These are phyloP conservation scores for Cymbopogon flexuosus DNA, from an alignment of 202 grass and related monocot species.

Conservation along the genomic window DNA sequence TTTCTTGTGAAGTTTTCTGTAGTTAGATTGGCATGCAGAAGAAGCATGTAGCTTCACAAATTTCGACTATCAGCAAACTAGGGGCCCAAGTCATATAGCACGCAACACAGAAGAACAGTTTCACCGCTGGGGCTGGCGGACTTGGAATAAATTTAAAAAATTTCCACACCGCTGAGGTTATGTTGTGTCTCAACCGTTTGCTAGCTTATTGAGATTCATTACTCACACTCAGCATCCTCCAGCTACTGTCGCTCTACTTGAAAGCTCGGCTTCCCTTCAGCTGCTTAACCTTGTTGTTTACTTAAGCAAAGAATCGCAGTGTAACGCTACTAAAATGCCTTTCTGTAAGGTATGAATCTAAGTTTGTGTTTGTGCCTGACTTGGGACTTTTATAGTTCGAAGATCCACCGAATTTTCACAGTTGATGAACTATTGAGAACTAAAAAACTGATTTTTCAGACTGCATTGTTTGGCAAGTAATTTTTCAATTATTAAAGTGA, in stretches of 20 bases:
- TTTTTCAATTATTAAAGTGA: neutral
- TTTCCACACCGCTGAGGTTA: neutral
- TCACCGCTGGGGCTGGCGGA: neutral
- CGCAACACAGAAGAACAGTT: neutral
- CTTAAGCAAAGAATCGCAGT: neutral
- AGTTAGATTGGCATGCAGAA: neutral
- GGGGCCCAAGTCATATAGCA: neutral
- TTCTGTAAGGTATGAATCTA: neutral
- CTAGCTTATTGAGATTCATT: neutral
- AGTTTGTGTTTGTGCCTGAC: neutral
- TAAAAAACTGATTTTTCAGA: slow-evolving; percentile 8
- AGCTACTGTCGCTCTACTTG: neutral
- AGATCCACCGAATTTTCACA: neutral
- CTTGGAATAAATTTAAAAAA: neutral
- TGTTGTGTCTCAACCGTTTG: neutral
- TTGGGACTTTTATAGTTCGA: slow-evolving; percentile 5
- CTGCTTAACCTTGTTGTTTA: neutral
- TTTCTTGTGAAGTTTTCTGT: slow-evolving; percentile 4
- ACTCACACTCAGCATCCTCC: neutral
- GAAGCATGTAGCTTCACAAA: neutral
- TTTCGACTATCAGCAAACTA: neutral
- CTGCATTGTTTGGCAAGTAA: neutral
- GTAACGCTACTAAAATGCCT: slow-evolving; percentile 10
- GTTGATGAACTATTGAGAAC: slow-evolving; percentile 8
- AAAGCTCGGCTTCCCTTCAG: neutral